Base-by-base conservation (phyloP, 768 basidiomycete species). In the Boletus huronensis region DNA sequence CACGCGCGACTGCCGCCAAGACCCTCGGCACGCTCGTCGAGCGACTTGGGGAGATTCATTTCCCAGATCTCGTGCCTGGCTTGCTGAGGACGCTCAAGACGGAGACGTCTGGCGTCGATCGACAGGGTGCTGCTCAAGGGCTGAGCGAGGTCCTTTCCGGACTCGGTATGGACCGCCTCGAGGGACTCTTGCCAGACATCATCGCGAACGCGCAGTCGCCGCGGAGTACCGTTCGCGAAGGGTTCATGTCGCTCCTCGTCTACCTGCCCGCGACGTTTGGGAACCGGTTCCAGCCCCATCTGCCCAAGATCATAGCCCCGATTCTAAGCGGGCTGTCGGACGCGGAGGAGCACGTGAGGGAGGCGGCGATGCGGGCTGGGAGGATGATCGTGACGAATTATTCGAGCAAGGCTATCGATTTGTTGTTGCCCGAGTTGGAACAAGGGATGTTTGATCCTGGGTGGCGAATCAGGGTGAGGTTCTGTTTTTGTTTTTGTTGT, bases 311-410 rank as follows among this genome's bases (percentile, higher is more conserved):
- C 66, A 90, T 98, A 40, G 76, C 88, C 10, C 96, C 96, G 0
- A 96, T 99, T 59, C 78, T 98, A 32, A 83, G 83, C 42, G 97
- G 97, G 58, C 75, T 99, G 35, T 87, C 96, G 0, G 96, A 98
- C 65, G 77, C 84, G 7, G 95, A 97, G 62, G 97, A 98, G 74
- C 93, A 89, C 65, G 97, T 98, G 10, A 81, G 96, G 25, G 95
- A 98, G 58, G 95, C 96, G 11, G 94, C 96, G 5, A 98, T 98
- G 95, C 84, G 92, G 34, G 95, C 96, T n/a, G 95, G 96, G 53
- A 80, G 97, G 58, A 98, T 98, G 93, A 88, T 98, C 60, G 90
- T 99, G 59, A 87, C 85, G 54, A 97, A 95, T 69, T 98, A 98
- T 75, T 89, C 94, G 11, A 83, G 63, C 65, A 90, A 85, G 67